Base-by-base conservation (phyloP, 2,329 filamentous ascomycete species). In the Colletotrichum australisinense region DNA sequence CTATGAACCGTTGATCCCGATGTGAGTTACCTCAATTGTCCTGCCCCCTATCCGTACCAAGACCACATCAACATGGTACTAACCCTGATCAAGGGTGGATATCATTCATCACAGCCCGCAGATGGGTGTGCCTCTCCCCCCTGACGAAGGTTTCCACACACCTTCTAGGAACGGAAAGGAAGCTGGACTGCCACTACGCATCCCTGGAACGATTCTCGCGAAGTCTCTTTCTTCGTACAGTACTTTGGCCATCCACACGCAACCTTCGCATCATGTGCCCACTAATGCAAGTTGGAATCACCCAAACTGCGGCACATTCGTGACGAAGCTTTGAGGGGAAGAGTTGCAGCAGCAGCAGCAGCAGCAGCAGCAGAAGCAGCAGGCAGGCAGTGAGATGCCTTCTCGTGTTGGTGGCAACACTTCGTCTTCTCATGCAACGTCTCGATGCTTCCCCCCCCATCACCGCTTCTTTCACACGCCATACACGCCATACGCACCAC, bases 221-320 rank as follows among this genome's bases (percentile, higher is more conserved):
- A 73, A 62, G 70, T 73, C 58, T 60, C 70, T 68, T 70, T 9
- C 11, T 70, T 70, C 52, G 70, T 73, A 73, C 60, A 73, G 70
- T 73, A 73, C 70, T 65, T 73, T 26, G 32, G 49, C 70, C 67
- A 72, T 70, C 66, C 59, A 69, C 32, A 49, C 60, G 60, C 59
- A 70, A 65, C 14, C 35, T 28, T 28, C 38, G 60, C 55, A 32
- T 73, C 66, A 64, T 55, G 59, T 58, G 55, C 53, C 59, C 66
- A 59, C 70, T 73, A 69, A 73, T 73, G 70, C 70, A 73, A 60
- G 67, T 42, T 65, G 38, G 24, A 32, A 35, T 70, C 70, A 73
- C 70, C 66, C 63, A 35, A 46, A 46, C 32, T 65, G 55, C 55
- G 67, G 69, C 70, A 28, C 22, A 49, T 9, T 52, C 55, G 53